These are phyloP conservation scores for Vigna unguiculata DNA, from an alignment of 306 rosid genomes.

Conservation along the genomic window DNA sequence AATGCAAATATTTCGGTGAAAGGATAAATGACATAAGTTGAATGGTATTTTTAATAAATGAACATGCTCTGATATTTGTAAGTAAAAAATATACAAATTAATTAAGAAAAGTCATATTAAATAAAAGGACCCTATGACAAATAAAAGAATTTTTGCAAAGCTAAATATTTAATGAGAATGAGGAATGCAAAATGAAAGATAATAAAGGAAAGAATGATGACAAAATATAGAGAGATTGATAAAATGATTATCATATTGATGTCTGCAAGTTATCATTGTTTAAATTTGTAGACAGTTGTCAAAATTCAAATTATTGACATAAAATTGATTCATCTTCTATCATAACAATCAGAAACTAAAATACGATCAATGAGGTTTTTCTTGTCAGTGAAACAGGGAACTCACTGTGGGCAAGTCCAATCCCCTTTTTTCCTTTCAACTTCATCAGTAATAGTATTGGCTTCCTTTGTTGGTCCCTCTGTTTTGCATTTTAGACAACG, in stretches of 20 bases:
- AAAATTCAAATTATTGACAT: slow-evolving; percentile 11
- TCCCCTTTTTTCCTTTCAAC: slow-evolving; percentile 85
- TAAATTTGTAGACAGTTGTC: not conserved
- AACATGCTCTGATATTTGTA: not conserved
- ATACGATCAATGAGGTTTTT: slow-evolving; percentile 12
- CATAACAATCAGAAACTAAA: slow-evolving; percentile 15
- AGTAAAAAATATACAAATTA: not conserved
- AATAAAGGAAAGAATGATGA: not conserved
- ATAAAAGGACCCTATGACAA: not conserved
- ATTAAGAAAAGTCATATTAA: slow-evolving; percentile 2
- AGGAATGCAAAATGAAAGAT: not conserved
- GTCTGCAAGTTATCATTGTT: not conserved
- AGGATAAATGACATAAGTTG: not conserved
- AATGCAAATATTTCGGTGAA: slow-evolving; percentile 2
- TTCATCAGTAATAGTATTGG: slow-evolving; percentile 10
- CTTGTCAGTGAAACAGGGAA: slow-evolving; percentile 33
- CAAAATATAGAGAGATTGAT: not conserved
- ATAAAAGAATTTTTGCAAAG: not conserved
- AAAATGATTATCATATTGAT: not conserved
- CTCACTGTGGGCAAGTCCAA: slow-evolving; percentile 86
- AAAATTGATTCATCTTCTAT: slow-evolving; percentile 28
- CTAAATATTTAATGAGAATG: not conserved
- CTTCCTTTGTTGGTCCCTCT: slow-evolving; percentile 64
- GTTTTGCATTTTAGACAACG: slow-evolving; percentile 75
- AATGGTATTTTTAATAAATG: slow-evolving; percentile 6